A percentile compares a stretch with the other conserved stretches of the same genome.
Evolutionary conservation across 257 asterid genomes (phyloP).

Genomic region (Capsicum chinense): DNA sequence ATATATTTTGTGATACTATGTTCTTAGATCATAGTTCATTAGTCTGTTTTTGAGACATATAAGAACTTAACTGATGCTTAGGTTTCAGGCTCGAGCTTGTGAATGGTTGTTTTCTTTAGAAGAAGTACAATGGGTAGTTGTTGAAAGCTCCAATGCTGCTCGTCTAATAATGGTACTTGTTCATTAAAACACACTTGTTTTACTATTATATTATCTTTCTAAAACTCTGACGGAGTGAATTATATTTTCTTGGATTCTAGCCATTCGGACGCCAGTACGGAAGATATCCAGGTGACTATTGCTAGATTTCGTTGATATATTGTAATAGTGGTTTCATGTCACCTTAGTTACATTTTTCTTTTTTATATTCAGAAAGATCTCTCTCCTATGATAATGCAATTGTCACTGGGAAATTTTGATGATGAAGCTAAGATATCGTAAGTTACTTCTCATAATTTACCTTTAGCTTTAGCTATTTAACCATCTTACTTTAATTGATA

Average conservation of each 20-base stretch:
- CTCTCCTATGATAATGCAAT: slow-evolving; percentile 84
- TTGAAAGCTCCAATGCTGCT: slow-evolving; percentile 78
- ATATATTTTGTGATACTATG: not conserved
- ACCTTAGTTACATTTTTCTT: not conserved
- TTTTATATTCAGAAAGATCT: slow-evolving; percentile 64
- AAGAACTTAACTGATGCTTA: slow-evolving; percentile 47
- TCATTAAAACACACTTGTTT: not conserved
- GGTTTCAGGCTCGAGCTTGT: slow-evolving; percentile 78
- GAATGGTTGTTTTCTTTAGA: slow-evolving; percentile 92
- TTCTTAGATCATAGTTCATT: slow-evolving; percentile 24
- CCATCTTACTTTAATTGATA: not conserved
- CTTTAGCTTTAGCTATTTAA: not conserved
- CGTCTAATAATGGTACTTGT: slow-evolving; percentile 76
- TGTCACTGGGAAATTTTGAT: slow-evolving; percentile 57
- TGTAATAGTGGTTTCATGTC: not conserved
- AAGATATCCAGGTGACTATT: slow-evolving; percentile 76
- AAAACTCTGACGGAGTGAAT: not conserved
- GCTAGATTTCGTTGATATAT: not conserved
- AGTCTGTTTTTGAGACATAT: not conserved
- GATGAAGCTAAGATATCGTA: slow-evolving; percentile 77
- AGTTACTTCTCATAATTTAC: slow-evolving; percentile 37
- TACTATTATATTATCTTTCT: not conserved
- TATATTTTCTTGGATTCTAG: slow-evolving; percentile 58
- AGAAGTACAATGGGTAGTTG: slow-evolving; percentile 90
- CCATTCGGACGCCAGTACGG: slow-evolving; percentile 59